Percentiles rank a stretch among this genome's conserved stretches.
These are phyloP conservation scores for Cinnamomum micranthum DNA, from an alignment of 164 flowering plant species.

Conservation along the genomic window DNA sequence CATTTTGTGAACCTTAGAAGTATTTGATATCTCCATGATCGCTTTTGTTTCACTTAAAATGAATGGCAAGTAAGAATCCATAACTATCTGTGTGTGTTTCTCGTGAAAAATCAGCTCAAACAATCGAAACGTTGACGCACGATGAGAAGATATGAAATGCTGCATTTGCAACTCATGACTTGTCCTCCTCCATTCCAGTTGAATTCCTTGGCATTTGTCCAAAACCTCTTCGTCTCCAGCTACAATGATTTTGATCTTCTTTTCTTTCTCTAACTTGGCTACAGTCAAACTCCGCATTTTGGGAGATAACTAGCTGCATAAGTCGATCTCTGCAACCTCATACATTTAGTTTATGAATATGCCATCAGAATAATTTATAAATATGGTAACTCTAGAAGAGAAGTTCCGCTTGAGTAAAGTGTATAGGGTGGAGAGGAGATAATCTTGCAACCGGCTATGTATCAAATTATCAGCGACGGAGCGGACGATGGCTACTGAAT, in stretches of 20 bases:
- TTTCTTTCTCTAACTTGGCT: slow-evolving; percentile 5
- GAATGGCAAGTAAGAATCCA: no score
- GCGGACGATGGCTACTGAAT: no score
- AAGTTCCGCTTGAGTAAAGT: slow-evolving; percentile 17
- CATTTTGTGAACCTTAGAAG: no score
- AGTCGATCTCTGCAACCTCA: slow-evolving; percentile 12
- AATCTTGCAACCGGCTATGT: slow-evolving; percentile 3
- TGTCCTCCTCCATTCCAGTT: slow-evolving; percentile 12
- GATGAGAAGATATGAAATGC: no score
- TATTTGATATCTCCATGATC: no score
- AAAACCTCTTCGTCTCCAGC: slow-evolving; percentile 14
- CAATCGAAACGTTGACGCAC: no score
- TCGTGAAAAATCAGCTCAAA: no score
- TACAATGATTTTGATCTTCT: slow-evolving; percentile 1
- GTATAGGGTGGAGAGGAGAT: slow-evolving; percentile 21
- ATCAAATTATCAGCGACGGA: no score
- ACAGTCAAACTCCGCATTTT: slow-evolving; percentile 1
- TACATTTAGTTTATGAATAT: slow-evolving; percentile 15
- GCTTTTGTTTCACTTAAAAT: no score
- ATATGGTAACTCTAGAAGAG: slow-evolving; percentile 32
- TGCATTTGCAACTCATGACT: no score
- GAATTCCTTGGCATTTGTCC: slow-evolving; percentile 12
- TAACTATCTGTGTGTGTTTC: no score
- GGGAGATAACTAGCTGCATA: slow-evolving; percentile 2
- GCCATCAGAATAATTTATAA: slow-evolving; percentile 20